Percentiles rank a stretch among this genome's conserved stretches.
Evolutionary conservation across 805 yeast species (phyloP).

Genomic region (Sugiyamaella chiloensis): DNA sequence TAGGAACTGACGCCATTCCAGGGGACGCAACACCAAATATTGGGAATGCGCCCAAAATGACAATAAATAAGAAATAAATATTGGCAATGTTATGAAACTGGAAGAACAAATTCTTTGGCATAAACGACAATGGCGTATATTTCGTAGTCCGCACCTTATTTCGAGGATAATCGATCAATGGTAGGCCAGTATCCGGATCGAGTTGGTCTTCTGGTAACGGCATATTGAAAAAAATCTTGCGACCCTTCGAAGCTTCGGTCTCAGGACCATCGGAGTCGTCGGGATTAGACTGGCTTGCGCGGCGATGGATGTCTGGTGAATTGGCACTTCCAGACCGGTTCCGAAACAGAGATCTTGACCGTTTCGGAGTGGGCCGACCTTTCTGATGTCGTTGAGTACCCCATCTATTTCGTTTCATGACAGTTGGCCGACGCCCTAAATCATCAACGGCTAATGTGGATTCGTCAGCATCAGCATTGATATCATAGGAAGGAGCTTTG

Average conservation of each 20-base stretch:
- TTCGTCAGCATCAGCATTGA: conserved; percentile 3
- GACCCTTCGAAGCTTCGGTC: conserved; percentile 11
- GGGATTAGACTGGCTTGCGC: conserved; percentile 1
- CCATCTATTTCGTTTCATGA: conserved; percentile 80
- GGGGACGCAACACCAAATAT: conserved; percentile 75
- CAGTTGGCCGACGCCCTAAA: conserved; percentile 41
- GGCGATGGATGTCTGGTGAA: neutral
- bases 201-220: conserved; percentile 47
- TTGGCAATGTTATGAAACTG: conserved; percentile 93
- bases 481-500: conserved; percentile 12
- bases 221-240: conserved; percentile 50
- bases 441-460: conserved; percentile 11
- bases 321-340: neutral
- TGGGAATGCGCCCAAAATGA: conserved; percentile 73
- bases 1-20: conserved; percentile 75
- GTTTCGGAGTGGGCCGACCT: conserved; percentile 52
- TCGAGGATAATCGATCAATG: conserved; percentile 63
- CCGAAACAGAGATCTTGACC: conserved; percentile 27
- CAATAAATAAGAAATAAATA: conserved; percentile 76
- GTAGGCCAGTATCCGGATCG: conserved; percentile 56
- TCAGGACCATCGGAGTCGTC: conserved; percentile 5
- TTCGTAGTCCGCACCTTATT: conserved; percentile 95
- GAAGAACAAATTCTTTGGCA: conserved; percentile 77
- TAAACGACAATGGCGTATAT: conserved; percentile 84
- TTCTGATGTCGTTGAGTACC: conserved; percentile 79